A percentile compares a stretch with the other conserved stretches of the same genome.
These are phyloP conservation scores for Jackrogersella multiformis DNA, from an alignment of 495 filamentous ascomycete species.

Conservation along the genomic window DNA sequence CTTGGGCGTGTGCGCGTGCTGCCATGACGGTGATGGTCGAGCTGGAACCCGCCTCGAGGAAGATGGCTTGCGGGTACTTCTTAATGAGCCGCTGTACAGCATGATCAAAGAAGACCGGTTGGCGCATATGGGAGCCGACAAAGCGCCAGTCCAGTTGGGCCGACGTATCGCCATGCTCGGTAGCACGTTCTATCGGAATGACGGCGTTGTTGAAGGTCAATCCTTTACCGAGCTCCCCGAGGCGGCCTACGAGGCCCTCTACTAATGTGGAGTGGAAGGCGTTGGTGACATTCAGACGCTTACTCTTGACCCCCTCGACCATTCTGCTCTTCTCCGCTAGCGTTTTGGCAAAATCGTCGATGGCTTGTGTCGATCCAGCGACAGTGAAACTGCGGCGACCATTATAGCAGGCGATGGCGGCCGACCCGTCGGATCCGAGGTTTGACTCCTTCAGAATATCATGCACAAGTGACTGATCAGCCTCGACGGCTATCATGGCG, in stretches of 20 bases:
- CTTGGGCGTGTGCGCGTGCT: conserved; percentile 35
- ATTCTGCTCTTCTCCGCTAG: not conserved
- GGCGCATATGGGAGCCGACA: conserved; percentile 56
- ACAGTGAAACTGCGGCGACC: conserved; percentile 57
- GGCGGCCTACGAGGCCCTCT: conserved; percentile 47
- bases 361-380: conserved; percentile 50
- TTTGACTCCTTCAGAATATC: conserved; percentile 32
- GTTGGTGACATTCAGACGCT: conserved; percentile 57
- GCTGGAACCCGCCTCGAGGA: conserved; percentile 63
- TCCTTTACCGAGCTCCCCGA: conserved; percentile 42
- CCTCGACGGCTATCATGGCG: conserved; percentile 59
- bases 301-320: conserved; percentile 14
- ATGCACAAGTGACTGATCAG: conserved; percentile 35
- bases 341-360: conserved; percentile 38
- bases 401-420: conserved; percentile 63
- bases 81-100: conserved; percentile 57
- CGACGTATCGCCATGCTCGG: conserved; percentile 19
- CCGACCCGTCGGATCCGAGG: conserved; percentile 12
- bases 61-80: conserved; percentile 48
- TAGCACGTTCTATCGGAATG: conserved; percentile 37
- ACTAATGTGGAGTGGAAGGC: conserved; percentile 62
- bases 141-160: conserved; percentile 23
- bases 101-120: conserved; percentile 62
- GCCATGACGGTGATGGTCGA: conserved; percentile 60
- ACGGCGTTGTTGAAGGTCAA: conserved; percentile 39